Evolutionary conservation across 2,329 filamentous ascomycete genomes (phyloP).

Genomic region (Pestalotiopsis sp.): DNA sequence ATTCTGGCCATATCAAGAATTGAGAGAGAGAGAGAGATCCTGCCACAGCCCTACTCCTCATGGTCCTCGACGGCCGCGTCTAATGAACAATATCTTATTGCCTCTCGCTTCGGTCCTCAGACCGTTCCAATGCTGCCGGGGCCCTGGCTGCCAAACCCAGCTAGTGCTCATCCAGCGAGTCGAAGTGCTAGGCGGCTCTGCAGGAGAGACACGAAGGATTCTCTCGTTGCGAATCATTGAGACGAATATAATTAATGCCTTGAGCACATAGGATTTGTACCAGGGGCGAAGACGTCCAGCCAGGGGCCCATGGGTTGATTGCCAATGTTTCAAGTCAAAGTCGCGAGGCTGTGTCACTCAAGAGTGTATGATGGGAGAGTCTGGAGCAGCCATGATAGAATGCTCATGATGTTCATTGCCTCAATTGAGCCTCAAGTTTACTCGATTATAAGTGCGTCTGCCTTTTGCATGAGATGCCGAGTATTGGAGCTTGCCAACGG

Average conservation of each 20-base stretch:
- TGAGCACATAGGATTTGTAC: not conserved
- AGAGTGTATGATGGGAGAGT: too few relatives aligned
- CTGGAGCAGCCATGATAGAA: too few relatives aligned
- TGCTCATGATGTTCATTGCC: too few relatives aligned
- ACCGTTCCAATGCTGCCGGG: not conserved
- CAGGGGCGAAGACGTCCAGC: not conserved
- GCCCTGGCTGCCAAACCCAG: too few relatives aligned
- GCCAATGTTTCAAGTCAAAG: not conserved
- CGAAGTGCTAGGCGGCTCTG: not conserved
- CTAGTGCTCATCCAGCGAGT: not conserved
- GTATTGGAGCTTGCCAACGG: too few relatives aligned
- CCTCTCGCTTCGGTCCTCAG: not conserved
- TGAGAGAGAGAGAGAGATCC: not conserved
- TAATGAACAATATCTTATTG: not conserved
- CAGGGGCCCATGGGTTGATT: not conserved
- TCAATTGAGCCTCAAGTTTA: too few relatives aligned
- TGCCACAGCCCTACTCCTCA: not conserved
- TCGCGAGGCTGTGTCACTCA: too few relatives aligned
- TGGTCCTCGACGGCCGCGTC: not conserved
- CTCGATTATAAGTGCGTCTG: too few relatives aligned
- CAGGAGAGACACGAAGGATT: not conserved
- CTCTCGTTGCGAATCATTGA: not conserved
- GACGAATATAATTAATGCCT: not conserved
- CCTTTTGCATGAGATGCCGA: too few relatives aligned
- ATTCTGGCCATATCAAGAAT: not conserved